Conservation (phyloP, 371 early-diverging fungal genomes). For the Mucor piriformis region DNA sequence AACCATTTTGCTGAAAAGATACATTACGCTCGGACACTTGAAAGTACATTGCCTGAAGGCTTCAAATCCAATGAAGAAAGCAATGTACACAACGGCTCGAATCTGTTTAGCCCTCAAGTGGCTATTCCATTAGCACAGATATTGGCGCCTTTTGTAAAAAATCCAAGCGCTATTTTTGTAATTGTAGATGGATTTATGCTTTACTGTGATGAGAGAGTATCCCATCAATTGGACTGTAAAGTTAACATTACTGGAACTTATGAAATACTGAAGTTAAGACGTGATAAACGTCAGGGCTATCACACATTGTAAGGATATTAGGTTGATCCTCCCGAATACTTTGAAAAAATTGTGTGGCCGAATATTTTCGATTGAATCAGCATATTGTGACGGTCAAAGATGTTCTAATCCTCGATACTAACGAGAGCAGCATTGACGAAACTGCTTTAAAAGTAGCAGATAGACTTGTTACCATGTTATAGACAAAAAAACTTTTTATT, state of each 20-base stretch:
- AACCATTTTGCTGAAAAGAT: slow-evolving; percentile 46
- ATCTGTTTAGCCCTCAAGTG: slow-evolving; percentile 4
- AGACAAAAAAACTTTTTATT: too few relatives aligned
- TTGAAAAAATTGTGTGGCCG: slow-evolving; percentile 87
- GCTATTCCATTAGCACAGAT: slow-evolving; percentile 2
- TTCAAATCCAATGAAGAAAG: slow-evolving; percentile 53
- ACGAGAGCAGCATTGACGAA: slow-evolving; percentile 28
- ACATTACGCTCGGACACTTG: slow-evolving; percentile 34
- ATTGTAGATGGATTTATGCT: slow-evolving; percentile 88
- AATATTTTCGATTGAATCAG: slow-evolving; percentile 55
- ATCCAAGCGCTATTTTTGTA: slow-evolving; percentile 42
- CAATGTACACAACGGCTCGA: slow-evolving; percentile 52
- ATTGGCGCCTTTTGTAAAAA: not conserved
- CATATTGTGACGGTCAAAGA: slow-evolving; percentile 23
- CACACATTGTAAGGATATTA: slow-evolving; percentile 70
- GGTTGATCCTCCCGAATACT: slow-evolving; percentile 88
- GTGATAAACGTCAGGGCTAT: slow-evolving; percentile 74
- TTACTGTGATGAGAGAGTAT: slow-evolving; percentile 49
- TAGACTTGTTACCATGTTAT: not conserved
- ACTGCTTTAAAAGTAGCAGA: slow-evolving; percentile 24
- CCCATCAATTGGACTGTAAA: slow-evolving; percentile 60
- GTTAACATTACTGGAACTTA: slow-evolving; percentile 66
- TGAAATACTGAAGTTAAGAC: slow-evolving; percentile 63
- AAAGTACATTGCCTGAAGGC: slow-evolving; percentile 41
- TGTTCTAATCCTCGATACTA: slow-evolving; percentile 31